These are phyloP conservation scores for Clitopilus hobsonii DNA, from an alignment of 768 basidiomycete species.

Conservation along the genomic window DNA sequence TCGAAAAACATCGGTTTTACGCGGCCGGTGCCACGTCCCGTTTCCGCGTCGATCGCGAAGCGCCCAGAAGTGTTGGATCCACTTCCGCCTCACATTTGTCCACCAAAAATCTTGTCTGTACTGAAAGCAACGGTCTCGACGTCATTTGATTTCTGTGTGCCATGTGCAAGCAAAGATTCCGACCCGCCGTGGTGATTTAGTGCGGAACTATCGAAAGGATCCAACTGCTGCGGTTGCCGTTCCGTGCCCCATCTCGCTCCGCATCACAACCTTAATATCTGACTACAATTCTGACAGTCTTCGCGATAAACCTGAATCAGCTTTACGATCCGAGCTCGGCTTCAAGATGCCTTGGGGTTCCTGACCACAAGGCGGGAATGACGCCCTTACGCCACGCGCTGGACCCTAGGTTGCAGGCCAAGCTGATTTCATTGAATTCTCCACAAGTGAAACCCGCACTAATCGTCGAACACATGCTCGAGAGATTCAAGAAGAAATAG, in stretches of 20 bases:
- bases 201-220: neutral
- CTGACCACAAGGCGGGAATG: neutral
- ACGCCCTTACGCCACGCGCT: neutral
- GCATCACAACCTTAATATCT: neutral
- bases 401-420: too few relatives aligned
- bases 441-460: neutral
- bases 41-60: constrained; percentile 1
- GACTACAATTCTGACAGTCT: neutral
- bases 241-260: too few relatives aligned
- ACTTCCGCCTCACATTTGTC: neutral
- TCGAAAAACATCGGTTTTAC: neutral
- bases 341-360: neutral
- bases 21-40: neutral
- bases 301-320: neutral
- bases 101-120: neutral
- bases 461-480: neutral
- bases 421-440: neutral
- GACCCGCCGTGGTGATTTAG: neutral
- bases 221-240: neutral
- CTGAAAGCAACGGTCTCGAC: too few relatives aligned
- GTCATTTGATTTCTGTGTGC: neutral
- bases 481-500: neutral
- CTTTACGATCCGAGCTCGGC: neutral
- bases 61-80: neutral
- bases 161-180: neutral